Evolutionary conservation across 2,329 filamentous ascomycete species (phyloP).

Genomic region (Fusarium paranaense): DNA sequence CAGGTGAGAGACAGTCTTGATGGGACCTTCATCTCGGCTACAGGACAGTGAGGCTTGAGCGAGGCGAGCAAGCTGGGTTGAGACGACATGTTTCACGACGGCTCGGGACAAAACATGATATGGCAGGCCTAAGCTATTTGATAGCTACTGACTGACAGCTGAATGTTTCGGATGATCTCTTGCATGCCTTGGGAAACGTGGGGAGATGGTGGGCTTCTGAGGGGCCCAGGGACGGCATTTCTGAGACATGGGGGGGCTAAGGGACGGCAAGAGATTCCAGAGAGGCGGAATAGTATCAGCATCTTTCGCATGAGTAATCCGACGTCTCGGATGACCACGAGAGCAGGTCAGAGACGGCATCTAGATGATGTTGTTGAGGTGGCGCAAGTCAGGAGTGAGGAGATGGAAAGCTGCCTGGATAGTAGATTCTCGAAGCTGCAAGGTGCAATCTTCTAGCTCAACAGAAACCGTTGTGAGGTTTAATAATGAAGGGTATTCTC

Average conservation of each 20-base stretch:
- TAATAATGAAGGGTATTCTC: not conserved
- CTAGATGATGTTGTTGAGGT: not conserved
- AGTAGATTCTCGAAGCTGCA: not conserved
- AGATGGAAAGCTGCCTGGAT: not conserved
- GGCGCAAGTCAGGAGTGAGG: not conserved
- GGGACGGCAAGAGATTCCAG: slow-evolving; percentile 31
- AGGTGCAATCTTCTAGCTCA: not conserved
- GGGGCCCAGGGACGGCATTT: slow-evolving; percentile 9
- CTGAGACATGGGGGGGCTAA: slow-evolving; percentile 7
- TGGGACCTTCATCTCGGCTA: slow-evolving; percentile 1
- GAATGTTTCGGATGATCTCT: slow-evolving; percentile 27
- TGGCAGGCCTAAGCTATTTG: not conserved
- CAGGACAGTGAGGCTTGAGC: not conserved
- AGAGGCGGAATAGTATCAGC: slow-evolving; percentile 3
- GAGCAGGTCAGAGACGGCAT: not conserved
- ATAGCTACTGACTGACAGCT: slow-evolving; percentile 21
- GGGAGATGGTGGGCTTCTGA: slow-evolving; percentile 7
- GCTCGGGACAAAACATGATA: slow-evolving; percentile 2
- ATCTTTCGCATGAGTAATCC: not conserved
- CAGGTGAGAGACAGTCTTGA: slow-evolving; percentile 1
- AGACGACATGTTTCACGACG: slow-evolving; percentile 6
- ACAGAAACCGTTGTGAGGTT: not conserved
- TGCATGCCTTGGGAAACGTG: slow-evolving; percentile 14
- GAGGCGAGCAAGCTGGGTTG: not conserved
- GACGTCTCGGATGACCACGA: slow-evolving; percentile 1